phyloP scores from a whole-genome alignment of 2,329 filamentous ascomycete genomes.

The Cordyceps fumosorosea region DNA sequence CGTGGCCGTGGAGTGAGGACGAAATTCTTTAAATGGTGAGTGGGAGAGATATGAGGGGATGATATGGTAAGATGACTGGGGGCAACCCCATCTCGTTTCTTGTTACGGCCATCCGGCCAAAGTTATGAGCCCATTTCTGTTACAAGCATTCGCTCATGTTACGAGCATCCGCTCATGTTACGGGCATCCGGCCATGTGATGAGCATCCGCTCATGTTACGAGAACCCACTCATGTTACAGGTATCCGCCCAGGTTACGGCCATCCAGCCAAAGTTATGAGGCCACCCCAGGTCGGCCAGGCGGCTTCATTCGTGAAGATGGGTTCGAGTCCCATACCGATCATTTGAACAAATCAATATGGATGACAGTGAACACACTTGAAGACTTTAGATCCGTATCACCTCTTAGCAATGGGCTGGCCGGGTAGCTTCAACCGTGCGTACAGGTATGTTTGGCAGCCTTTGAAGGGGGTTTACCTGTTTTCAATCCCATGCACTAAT shows the following conservation, averaged over 20 bases:
- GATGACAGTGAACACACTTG: background rate
- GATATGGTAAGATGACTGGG: background rate
- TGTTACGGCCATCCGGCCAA: background rate
- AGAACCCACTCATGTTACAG: no score
- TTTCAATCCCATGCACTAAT: no score
- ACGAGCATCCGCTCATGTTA: background rate
- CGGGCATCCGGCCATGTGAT: background rate
- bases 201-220: background rate
- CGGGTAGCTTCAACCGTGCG: no score
- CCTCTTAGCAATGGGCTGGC: no score
- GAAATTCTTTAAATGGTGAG: no score
- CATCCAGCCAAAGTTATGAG: no score
- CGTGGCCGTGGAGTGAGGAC: no score
- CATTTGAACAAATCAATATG: background rate
- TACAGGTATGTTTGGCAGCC: no score
- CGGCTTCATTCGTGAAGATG: slow-evolving; percentile 2
- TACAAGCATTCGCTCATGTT: background rate
- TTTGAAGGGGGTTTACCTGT: no score
- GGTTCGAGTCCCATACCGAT: background rate
- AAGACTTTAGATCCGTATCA: no score
- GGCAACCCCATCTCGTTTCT: background rate
- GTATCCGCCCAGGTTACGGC: background rate
- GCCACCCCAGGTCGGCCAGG: background rate
- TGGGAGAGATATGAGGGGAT: background rate
- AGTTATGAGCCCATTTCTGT: background rate